Conservation (phyloP, 768 basidiomycete genomes). For the Rhizopogon roseolus region DNA sequence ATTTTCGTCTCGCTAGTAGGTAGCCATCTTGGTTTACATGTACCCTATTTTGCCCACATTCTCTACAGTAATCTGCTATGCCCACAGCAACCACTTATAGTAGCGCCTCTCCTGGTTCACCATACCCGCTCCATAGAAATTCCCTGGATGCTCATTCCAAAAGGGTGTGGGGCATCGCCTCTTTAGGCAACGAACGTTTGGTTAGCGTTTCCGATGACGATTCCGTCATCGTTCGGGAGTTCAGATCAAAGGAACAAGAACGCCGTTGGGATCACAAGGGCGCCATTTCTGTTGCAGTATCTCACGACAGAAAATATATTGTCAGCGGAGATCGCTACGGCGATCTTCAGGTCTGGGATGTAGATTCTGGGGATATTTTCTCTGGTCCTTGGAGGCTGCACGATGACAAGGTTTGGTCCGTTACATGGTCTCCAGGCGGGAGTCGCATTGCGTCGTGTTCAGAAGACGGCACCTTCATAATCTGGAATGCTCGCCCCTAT, state of each 20-base stretch:
- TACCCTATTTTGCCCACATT: background rate
- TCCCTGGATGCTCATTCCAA: background rate
- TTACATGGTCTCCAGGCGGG: too few species aligned
- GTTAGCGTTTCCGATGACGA: background rate
- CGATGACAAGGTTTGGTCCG: too few species aligned
- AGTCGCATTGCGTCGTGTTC: slow-evolving; percentile 10
- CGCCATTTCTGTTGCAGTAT: slow-evolving; percentile 18
- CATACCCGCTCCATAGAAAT: background rate
- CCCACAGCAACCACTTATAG: background rate
- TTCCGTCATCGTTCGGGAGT: background rate
- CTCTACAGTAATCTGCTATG: too few species aligned
- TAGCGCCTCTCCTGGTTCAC: background rate
- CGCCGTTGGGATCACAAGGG: background rate
- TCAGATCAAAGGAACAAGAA: background rate
- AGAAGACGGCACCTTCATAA: background rate
- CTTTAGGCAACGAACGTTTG: background rate
- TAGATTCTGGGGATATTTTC: too few species aligned
- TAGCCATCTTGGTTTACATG: too few species aligned
- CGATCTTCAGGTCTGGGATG: too few species aligned
- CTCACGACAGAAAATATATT: slow-evolving; percentile 13
- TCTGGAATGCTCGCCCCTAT: background rate
- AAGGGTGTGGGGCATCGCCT: background rate
- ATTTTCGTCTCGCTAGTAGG: too few species aligned
- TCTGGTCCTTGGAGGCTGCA: too few species aligned
- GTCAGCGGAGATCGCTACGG: too few species aligned